Evolutionary conservation across 352 stramenopile species (phyloP).

Genomic region (Globisporangium emineosum): DNA sequence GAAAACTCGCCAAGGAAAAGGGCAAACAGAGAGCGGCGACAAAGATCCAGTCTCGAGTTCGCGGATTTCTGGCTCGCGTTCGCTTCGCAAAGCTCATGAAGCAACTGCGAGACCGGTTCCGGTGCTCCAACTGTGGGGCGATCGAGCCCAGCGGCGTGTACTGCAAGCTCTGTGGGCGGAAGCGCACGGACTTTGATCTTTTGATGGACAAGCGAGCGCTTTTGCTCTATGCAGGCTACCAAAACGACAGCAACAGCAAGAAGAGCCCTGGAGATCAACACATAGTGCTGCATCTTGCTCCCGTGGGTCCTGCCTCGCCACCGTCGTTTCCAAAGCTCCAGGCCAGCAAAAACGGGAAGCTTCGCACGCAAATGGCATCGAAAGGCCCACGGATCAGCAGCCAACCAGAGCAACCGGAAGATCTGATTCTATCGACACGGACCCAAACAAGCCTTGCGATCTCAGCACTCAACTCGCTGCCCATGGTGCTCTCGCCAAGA

Average conservation of each 20-base stretch:
- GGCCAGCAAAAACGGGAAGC: background rate
- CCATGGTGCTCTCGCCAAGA: conserved; percentile 6
- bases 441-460: background rate
- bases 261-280: background rate
- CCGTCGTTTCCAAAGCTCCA: conserved; percentile 7
- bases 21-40: conserved; percentile 16
- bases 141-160: conserved; percentile 56
- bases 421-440: background rate
- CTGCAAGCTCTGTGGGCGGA: conserved; percentile 65
- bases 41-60: conserved; percentile 25
- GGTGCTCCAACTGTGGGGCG: conserved; percentile 52
- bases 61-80: conserved; percentile 24
- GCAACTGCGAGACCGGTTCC: conserved; percentile 45
- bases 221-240: background rate
- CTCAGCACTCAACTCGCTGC: background rate
- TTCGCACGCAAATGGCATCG: background rate
- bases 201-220: background rate
- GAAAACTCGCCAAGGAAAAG: background rate
- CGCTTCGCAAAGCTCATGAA: conserved; percentile 22
- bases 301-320: background rate
- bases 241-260: background rate
- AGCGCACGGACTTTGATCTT: conserved; percentile 30
- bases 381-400: background rate
- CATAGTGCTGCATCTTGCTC: background rate
- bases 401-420: background rate